Conservation (phyloP, 768 basidiomycete species). For the Boletus tomentosulus region DNA sequence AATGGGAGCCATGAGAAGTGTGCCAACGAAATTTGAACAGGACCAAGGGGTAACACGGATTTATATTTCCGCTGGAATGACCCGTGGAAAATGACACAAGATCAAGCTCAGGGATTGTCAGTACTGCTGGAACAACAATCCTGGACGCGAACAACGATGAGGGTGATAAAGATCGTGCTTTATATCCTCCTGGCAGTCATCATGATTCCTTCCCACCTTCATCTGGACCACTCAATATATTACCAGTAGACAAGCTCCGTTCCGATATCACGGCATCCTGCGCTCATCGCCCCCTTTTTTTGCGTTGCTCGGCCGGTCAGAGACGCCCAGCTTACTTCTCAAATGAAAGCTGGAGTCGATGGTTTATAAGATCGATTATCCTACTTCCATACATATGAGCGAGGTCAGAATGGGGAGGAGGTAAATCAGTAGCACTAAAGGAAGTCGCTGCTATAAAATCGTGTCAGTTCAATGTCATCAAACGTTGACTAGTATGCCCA, state of each 20-base stretch:
- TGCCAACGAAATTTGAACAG: background rate
- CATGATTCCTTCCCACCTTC: background rate
- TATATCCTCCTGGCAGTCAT: background rate
- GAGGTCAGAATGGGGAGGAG: no score
- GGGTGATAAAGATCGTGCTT: background rate
- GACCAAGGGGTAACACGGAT: conserved; percentile 12
- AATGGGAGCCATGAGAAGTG: conserved; percentile 54
- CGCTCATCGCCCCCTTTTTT: no score
- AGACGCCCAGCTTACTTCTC: no score
- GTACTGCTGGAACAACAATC: background rate
- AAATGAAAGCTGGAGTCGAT: no score
- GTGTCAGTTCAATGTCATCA: conserved; percentile 5
- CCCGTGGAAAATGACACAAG: background rate
- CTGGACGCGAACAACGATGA: background rate
- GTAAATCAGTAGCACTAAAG: background rate
- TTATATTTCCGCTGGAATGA: conserved; percentile 1
- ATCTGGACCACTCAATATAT: no score
- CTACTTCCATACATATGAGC: no score
- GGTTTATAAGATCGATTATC: no score
- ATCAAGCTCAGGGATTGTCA: background rate
- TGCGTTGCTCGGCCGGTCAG: no score
- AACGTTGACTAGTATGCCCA: background rate
- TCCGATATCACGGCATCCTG: background rate
- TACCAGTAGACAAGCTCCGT: background rate
- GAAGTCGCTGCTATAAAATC: background rate